Evolutionary conservation across 2,329 filamentous ascomycete genomes (phyloP).

Genomic region (Aspergillus sp.): DNA sequence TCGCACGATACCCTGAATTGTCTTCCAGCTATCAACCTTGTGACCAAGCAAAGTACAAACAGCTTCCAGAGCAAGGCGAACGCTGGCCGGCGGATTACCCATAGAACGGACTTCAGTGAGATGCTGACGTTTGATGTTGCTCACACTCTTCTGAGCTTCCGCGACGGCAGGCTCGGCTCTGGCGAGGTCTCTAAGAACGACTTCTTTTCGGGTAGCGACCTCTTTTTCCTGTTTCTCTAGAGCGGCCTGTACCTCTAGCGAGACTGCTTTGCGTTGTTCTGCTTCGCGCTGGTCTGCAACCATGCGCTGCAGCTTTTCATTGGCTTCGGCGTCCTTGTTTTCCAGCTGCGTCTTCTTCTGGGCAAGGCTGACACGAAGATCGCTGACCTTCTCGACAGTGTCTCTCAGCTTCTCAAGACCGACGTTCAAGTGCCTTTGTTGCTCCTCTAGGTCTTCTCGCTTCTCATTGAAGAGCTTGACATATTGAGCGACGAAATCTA

Average conservation of each 20-base stretch:
- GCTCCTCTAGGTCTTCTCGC: constrained; percentile 96
- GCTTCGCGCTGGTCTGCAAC: constrained; percentile 93
- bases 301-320: constrained; percentile 97
- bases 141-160: constrained; percentile 93
- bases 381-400: constrained; percentile 95
- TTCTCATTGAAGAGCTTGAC: constrained; percentile 98
- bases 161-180: constrained; percentile 90
- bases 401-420: constrained; percentile 96
- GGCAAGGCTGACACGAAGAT: constrained; percentile 85
- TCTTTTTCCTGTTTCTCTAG: constrained; percentile 89
- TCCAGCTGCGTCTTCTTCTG: constrained; percentile 94
- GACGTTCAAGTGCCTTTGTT: constrained; percentile 97
- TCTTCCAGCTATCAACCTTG: constrained; percentile 88
- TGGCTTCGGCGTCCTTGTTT: constrained; percentile 91
- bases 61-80: constrained; percentile 90
- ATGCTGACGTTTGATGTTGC: constrained; percentile 97
- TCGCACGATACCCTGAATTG: constrained; percentile 84
- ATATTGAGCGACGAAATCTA: constrained; percentile 98
- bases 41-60: constrained; percentile 94
- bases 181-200: constrained; percentile 85
- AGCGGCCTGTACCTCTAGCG: constrained; percentile 83
- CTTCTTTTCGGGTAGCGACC: constrained; percentile 78
- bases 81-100: constrained; percentile 87
- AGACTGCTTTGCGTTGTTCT: constrained; percentile 85
- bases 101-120: constrained; percentile 97